phyloP scores from a whole-genome alignment of 352 stramenopile genomes.

The Phytophthora macrochlamydospora region DNA sequence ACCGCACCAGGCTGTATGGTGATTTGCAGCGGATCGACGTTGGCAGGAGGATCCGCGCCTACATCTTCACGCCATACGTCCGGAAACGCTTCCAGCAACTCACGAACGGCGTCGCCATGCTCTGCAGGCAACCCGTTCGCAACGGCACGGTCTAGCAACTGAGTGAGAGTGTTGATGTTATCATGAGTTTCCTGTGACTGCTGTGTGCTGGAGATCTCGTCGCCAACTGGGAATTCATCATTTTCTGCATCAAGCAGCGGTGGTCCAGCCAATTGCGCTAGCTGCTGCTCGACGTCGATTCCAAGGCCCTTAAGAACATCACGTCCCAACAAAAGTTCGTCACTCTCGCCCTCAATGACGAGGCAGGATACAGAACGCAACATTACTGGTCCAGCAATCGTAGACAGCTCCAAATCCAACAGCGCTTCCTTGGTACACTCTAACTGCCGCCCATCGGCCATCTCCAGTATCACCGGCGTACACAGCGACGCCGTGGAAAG shows the following conservation, averaged over 20 bases:
- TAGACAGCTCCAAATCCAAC: constrained; percentile 11
- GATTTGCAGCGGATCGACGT: constrained; percentile 2
- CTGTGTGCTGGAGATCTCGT: background rate
- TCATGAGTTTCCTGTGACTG: background rate
- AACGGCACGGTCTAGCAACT: background rate
- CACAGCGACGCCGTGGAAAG: background rate
- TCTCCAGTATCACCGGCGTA: constrained; percentile 6
- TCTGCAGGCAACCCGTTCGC: background rate
- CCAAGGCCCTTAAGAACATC: constrained; percentile 1
- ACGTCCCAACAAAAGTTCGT: constrained; percentile 12
- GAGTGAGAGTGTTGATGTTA: background rate
- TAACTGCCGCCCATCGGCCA: constrained; percentile 9
- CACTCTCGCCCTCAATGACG: background rate
- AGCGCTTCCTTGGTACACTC: constrained; percentile 3
- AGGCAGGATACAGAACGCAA: constrained; percentile 3
- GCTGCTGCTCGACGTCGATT: constrained; percentile 6
- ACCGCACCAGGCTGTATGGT: background rate
- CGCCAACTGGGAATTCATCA: constrained; percentile 7
- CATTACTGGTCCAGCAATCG: constrained; percentile 3
- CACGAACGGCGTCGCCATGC: background rate
- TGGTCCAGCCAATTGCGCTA: constrained; percentile 5
- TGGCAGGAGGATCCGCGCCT: background rate
- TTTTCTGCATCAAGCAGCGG: background rate
- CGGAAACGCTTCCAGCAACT: background rate
- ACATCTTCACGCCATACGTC: constrained; percentile 1